Evolutionary conservation across 352 stramenopile genomes (phyloP), one percentile per base, ranked within the genome.

Genomic region (Globisporangium spiculum): DNA sequence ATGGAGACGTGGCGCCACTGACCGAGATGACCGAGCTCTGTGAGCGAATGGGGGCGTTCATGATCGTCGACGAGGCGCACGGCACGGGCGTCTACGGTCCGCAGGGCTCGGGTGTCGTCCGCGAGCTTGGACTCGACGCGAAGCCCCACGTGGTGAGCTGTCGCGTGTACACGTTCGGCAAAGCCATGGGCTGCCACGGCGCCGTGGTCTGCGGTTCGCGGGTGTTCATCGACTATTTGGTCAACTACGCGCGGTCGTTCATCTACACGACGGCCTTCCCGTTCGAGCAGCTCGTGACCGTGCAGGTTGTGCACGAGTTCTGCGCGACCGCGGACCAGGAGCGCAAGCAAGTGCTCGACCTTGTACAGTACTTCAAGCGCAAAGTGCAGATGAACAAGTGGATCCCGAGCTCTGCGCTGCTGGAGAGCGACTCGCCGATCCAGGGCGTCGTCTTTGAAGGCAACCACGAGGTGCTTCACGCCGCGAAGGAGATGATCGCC

Each of bases 41-140:
- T 70, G 76, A 87, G 12, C 69, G 80, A 6, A 89, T 86, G 60
- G 81, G 88, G 4, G 96, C 97, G 18, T 89, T 80, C 60, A 71
- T 99, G 6, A 93, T 99, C 69, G 92, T 99, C 0, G 97, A 99
- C 74, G 97, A 99, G 79, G 97, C 97, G 6, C 97, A 99, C 80
- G 90, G 92, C 54, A 89, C 94, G 4, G 96, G 93, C 41, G 77
- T 98, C 7, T 97, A 94, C 75, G 93, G 94, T n/a, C 76, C 76
- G 72, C 68, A 90, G 58, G 87, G 91, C 61, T 79, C 80, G 56
- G 89, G 89, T 50, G 32, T 96, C 53, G 82, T 94, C 44, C 75
- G 76, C 53, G 76, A 81, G 62, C 72, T 93, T 7, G 76, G 72
- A 3, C 80, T 98, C 24, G 88, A 98, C 61, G 60, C 76, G 5